Percentiles rank a stretch among this genome's conserved stretches.
phyloP scores from a whole-genome alignment of 1,139 yeast genomes.

The Protomyces inouyei region DNA sequence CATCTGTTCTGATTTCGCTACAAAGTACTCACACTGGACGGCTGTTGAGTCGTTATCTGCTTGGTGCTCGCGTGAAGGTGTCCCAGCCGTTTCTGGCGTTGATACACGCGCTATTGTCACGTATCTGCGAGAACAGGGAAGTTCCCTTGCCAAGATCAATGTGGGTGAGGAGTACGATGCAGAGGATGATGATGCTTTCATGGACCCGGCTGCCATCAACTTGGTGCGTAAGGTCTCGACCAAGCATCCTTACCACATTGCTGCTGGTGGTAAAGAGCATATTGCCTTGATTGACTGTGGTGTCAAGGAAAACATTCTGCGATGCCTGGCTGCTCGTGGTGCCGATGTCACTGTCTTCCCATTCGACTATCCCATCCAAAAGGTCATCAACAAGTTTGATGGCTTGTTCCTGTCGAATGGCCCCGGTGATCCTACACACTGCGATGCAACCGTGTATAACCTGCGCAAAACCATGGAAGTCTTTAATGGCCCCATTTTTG shows the following conservation, averaged over 20 bases:
- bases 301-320: constrained; percentile 90
- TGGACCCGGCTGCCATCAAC: constrained; percentile 86
- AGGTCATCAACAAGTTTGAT: constrained; percentile 85
- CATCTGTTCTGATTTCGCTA: constrained; percentile 91
- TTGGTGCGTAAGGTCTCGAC: constrained; percentile 92
- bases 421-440: constrained; percentile 97
- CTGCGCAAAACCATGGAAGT: constrained; percentile 66
- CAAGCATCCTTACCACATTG: constrained; percentile 85
- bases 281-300: constrained; percentile 96
- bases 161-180: constrained; percentile 89
- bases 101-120: constrained; percentile 94
- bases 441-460: constrained; percentile 71
- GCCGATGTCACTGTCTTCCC: constrained; percentile 96
- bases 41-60: constrained; percentile 92
- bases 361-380: constrained; percentile 85
- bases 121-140: constrained; percentile 90
- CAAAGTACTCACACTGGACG: constrained; percentile 96
- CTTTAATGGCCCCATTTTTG: constrained; percentile 81
- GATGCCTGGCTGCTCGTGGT: constrained; percentile 90
- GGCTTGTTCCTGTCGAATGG: constrained; percentile 95
- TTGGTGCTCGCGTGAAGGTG: constrained; percentile 96
- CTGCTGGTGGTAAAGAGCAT: constrained; percentile 56
- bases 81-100: constrained; percentile 94
- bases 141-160: constrained; percentile 82
- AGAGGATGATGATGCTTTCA: constrained; percentile 84